phyloP scores from a whole-genome alignment of 2,329 filamentous ascomycete genomes.

The Alternaria novae-zelandiae region DNA sequence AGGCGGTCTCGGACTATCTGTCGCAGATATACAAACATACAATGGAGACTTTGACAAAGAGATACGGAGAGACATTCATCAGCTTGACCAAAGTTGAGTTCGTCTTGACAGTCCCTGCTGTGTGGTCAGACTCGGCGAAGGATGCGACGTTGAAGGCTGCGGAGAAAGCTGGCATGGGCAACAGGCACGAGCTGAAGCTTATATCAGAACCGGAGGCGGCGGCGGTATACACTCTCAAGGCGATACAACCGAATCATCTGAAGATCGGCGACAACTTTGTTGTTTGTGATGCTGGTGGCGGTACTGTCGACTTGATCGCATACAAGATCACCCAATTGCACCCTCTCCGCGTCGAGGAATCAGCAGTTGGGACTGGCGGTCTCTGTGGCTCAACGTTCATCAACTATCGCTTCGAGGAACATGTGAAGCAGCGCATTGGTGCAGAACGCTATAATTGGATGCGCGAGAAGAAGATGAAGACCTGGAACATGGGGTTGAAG shows the following conservation, averaged over 20 bases:
- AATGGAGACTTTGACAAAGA: conserved; percentile 75
- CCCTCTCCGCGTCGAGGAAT: conserved; percentile 77
- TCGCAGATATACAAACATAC: conserved; percentile 78
- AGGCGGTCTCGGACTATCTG: conserved; percentile 80
- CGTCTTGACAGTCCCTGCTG: conserved; percentile 76
- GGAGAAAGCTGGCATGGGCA: conserved; percentile 79
- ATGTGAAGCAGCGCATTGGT: conserved; percentile 72
- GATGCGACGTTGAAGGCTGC: conserved; percentile 80
- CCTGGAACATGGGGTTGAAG: conserved; percentile 73
- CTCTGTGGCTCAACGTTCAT: conserved; percentile 80
- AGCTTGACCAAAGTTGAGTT: conserved; percentile 76
- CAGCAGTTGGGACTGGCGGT: conserved; percentile 78
- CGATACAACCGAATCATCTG: conserved; percentile 76
- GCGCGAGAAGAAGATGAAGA: conserved; percentile 78
- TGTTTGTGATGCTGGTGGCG: conserved; percentile 61
- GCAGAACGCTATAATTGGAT: conserved; percentile 73
- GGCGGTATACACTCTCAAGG: conserved; percentile 79
- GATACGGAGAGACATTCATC: conserved; percentile 82
- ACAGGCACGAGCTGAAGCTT: conserved; percentile 72
- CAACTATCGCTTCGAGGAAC: conserved; percentile 81
- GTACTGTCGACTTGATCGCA: conserved; percentile 60
- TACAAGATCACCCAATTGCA: conserved; percentile 79
- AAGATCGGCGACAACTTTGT: conserved; percentile 69
- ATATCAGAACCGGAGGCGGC: conserved; percentile 81
- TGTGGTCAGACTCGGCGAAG: conserved; percentile 87